phyloP scores from a whole-genome alignment of 2,329 filamentous ascomycete species.

The Oidium heveae region DNA sequence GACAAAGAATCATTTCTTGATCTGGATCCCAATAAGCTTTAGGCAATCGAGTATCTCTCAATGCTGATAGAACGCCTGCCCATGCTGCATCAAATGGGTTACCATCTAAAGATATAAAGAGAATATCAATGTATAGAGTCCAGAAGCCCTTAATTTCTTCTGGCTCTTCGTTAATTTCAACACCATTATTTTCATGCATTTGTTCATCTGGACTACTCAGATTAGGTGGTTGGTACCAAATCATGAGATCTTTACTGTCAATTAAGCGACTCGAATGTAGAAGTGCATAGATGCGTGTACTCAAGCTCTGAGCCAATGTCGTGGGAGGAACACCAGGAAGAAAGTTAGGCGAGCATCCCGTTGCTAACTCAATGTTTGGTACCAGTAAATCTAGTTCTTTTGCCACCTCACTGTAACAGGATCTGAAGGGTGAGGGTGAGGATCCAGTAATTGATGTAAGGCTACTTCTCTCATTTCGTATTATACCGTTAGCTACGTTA shows the following conservation, averaged over 20 bases:
- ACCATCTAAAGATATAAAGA: conserved; percentile 80
- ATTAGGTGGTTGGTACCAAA: conserved; percentile 25
- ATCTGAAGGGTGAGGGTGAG: too few species aligned
- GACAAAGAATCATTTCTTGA: conserved; percentile 54
- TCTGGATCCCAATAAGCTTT: conserved; percentile 65
- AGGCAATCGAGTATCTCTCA: conserved; percentile 55
- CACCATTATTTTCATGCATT: conserved; percentile 15
- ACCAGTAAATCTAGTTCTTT: conserved; percentile 52
- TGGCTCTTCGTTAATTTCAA: conserved; percentile 7
- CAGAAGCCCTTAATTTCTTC: conserved; percentile 60
- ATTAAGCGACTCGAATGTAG: conserved; percentile 48
- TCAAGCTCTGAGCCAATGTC: conserved; percentile 59
- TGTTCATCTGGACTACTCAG: conserved; percentile 20
- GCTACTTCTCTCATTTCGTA: too few species aligned
- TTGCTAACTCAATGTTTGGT: conserved; percentile 79
- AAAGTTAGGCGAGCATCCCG: conserved; percentile 67
- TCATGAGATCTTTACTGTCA: conserved; percentile 43
- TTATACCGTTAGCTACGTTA: conserved; percentile 34
- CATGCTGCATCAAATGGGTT: conserved; percentile 83
- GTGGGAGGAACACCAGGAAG: conserved; percentile 64
- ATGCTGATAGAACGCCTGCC: conserved; percentile 57
- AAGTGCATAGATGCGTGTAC: conserved; percentile 48
- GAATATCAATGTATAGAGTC: conserved; percentile 84
- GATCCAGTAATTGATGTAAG: too few species aligned
- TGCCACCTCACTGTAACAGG: conserved; percentile 16